A percentile compares a stretch with the other conserved stretches of the same genome.
These are phyloP conservation scores for Lasiodiplodia sp. DNA, from an alignment of 2,329 filamentous ascomycete species.

Conservation along the genomic window DNA sequence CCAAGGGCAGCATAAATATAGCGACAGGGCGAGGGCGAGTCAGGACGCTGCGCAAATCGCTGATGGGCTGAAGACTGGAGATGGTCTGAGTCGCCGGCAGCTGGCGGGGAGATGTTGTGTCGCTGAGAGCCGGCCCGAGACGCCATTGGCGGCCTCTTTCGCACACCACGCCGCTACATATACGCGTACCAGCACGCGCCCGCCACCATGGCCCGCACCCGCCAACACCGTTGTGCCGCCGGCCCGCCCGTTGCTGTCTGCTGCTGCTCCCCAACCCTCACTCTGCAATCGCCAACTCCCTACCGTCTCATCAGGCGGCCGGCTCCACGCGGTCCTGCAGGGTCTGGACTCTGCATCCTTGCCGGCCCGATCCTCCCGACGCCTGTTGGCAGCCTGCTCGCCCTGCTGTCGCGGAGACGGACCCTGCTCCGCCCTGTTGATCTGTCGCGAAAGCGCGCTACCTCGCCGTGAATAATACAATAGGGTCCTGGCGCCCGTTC, in stretches of 20 bases:
- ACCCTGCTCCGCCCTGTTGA: not conserved
- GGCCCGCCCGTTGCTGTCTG: constrained; percentile 12
- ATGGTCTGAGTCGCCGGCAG: not conserved
- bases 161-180: not conserved
- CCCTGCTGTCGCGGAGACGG: not conserved
- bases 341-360: not conserved
- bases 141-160: not conserved
- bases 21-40: constrained; percentile 14
- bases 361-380: constrained; percentile 23
- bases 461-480: not conserved
- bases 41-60: constrained; percentile 9
- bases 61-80: not conserved
- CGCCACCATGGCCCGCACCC: not conserved
- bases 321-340: constrained; percentile 1
- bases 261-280: not conserved
- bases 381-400: too few species aligned
- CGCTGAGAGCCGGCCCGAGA: not conserved
- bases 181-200: too few species aligned
- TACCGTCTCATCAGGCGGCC: not conserved
- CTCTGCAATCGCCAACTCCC: not conserved
- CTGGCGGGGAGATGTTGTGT: constrained; percentile 9
- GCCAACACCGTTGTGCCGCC: constrained; percentile 14
- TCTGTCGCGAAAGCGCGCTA: not conserved
- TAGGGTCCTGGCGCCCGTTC: not conserved
- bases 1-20: constrained; percentile 25